These are phyloP conservation scores for Podila epigama DNA, from an alignment of 192 early-diverging fungal genomes.

Conservation along the genomic window DNA sequence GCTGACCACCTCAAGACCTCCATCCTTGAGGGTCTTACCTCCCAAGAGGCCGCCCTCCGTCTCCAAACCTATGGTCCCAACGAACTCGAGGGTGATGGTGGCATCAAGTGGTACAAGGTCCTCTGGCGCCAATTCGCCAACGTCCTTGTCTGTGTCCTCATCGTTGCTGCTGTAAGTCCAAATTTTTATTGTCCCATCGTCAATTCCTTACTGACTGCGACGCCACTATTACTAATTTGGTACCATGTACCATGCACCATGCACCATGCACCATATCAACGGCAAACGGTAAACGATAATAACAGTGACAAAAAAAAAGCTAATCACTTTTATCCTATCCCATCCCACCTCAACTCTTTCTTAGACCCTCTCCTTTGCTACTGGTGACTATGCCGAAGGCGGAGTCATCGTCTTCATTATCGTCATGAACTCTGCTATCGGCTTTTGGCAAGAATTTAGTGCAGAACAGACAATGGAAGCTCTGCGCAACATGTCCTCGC, in stretches of 20 bases:
- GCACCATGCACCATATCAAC: not conserved
- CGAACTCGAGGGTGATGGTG: constrained; percentile 70
- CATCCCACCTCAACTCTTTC: not conserved
- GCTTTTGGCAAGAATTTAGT: constrained; percentile 91
- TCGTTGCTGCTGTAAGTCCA: constrained; percentile 59
- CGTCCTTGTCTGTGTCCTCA: constrained; percentile 67
- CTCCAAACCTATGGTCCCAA: constrained; percentile 56
- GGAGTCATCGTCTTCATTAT: constrained; percentile 81
- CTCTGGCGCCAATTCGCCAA: constrained; percentile 69
- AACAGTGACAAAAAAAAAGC: not conserved
- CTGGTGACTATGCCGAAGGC: constrained; percentile 73
- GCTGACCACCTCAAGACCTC: not conserved
- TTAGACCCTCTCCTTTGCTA: constrained; percentile 64
- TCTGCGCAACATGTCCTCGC: constrained; percentile 84
- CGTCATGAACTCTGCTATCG: constrained; percentile 82
- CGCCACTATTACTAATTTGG: too few relatives aligned
- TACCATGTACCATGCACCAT: too few relatives aligned
- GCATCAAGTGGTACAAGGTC: constrained; percentile 66
- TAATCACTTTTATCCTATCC: not conserved
- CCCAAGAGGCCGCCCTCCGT: not conserved
- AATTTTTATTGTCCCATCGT: too few relatives aligned
- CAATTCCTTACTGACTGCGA: too few relatives aligned
- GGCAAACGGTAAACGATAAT: not conserved
- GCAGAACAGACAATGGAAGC: constrained; percentile 95
- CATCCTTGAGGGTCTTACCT: constrained; percentile 5